Evolutionary conservation across 1,284 basidiomycete genomes (phyloP), one percentile per base, ranked within the genome.

Genomic region (Cutaneotrichosporon spelunceum): DNA sequence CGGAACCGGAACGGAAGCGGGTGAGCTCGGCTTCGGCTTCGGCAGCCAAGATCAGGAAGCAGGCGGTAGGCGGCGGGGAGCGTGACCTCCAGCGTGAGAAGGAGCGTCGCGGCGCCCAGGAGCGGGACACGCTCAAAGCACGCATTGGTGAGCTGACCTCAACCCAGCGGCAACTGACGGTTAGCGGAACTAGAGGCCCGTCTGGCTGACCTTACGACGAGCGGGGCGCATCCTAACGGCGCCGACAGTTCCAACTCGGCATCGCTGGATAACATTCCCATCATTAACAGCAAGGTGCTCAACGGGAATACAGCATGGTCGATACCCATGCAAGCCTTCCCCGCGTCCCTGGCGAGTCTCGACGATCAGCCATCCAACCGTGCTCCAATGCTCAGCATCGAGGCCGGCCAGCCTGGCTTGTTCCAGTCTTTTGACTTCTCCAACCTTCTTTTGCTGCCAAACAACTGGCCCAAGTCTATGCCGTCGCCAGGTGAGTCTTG

Each of bases 381-480:
- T 8, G 36, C 54, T 11, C 63, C 63, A 1, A 48, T 61, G 26
- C 39, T 64, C 8, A 58, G 56, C 33, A 60, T 65, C 26, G 63
- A 65, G 57, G 49, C 63, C 14, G 60, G 63, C n/a, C 36, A 19
- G 9, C 60, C 60, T 0, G 60, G 64, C 36, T 14, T 59, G 33
- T 63, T 56, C 59, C 64, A 66, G 61, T 62, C 64, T 24, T 66
- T 66, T 44, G 71, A 70, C 58, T 68, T 73, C 39, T 64, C 63
- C 23, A 61, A 62, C 39, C 60, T 76, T 19, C 71, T 76, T 49
- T 33, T 76, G 54, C 62, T 75, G 13, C 76, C 76, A 1, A 50
- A 60, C n/a, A 66, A 72, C 44, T 78, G 76, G 76, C 76, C 76
- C 21, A 68, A 63, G 36, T 70, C 70, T 53, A 58, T 78, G 23